These are phyloP conservation scores for Clonostachys byssicola DNA, from an alignment of 2,329 filamentous ascomycete species.

Conservation along the genomic window DNA sequence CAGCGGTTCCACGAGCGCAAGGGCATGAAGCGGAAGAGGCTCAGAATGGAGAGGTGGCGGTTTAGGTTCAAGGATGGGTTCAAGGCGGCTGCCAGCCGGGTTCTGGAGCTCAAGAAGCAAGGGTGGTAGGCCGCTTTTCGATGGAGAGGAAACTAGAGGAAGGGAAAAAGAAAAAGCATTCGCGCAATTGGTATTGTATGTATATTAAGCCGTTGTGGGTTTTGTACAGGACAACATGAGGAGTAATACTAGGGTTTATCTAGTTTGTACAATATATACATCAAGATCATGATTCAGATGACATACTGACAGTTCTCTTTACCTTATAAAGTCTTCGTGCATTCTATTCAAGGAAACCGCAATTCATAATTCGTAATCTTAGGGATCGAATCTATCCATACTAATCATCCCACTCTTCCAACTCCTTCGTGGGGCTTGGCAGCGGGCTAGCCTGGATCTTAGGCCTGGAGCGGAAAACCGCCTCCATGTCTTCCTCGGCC, in stretches of 20 bases:
- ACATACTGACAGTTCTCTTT: too few species aligned
- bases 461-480: constrained; percentile 81
- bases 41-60: constrained; percentile 66
- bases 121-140: constrained; percentile 62
- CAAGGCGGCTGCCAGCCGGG: constrained; percentile 56
- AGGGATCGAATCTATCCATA: too few species aligned
- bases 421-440: constrained; percentile 37
- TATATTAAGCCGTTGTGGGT: neutral
- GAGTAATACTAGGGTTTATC: neutral
- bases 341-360: too few species aligned
- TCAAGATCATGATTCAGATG: neutral
- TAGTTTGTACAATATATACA: neutral
- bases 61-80: constrained; percentile 67
- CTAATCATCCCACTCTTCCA: neutral
- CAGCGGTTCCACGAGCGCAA: constrained; percentile 74
- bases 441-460: constrained; percentile 74
- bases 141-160: constrained; percentile 1
- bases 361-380: too few species aligned
- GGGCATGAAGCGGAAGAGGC: constrained; percentile 73
- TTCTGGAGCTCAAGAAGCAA: constrained; percentile 68
- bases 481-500: constrained; percentile 69
- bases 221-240: neutral
- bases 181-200: neutral
- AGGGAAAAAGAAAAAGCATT: neutral
- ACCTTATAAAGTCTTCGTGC: too few species aligned